Percentiles rank a stretch among this genome's conserved stretches.
Evolutionary conservation across 2,329 filamentous ascomycete genomes (phyloP).

Genomic region (Cyphellophora attinorum): DNA sequence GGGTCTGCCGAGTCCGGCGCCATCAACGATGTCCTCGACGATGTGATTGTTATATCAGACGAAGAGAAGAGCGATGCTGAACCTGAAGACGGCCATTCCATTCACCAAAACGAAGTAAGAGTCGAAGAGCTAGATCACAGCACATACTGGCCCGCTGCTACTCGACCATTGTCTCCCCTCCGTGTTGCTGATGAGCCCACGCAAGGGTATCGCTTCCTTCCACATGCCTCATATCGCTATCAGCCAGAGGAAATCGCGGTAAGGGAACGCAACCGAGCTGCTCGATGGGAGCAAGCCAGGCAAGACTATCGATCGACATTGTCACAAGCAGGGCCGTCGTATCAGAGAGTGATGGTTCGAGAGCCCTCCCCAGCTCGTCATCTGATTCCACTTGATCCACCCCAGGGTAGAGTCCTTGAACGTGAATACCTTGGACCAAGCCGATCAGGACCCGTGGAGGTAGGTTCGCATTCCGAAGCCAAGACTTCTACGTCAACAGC

Average conservation of each 20-base stretch:
- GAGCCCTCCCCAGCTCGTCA: not conserved
- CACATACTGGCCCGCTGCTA: conserved; percentile 16
- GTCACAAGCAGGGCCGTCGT: not conserved
- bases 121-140: conserved; percentile 34
- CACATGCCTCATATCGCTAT: conserved; percentile 14
- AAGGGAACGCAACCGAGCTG: conserved; percentile 36
- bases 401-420: not conserved
- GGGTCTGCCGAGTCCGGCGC: conserved; percentile 40
- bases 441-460: not conserved
- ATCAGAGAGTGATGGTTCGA: not conserved
- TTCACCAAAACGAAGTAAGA: conserved; percentile 26
- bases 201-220: conserved; percentile 27
- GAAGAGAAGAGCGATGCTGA: conserved; percentile 44
- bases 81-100: conserved; percentile 22
- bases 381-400: conserved; percentile 2
- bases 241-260: conserved; percentile 27
- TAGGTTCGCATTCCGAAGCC: too few species aligned
- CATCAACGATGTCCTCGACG: conserved; percentile 53
- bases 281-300: conserved; percentile 36
- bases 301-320: conserved; percentile 18
- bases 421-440: not conserved
- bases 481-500: too few species aligned
- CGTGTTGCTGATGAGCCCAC: conserved; percentile 24
- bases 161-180: conserved; percentile 7
- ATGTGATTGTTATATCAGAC: conserved; percentile 55